Base-by-base conservation (phyloP, 2,329 filamentous ascomycete genomes). In the Apiospora rasikravindrae region DNA sequence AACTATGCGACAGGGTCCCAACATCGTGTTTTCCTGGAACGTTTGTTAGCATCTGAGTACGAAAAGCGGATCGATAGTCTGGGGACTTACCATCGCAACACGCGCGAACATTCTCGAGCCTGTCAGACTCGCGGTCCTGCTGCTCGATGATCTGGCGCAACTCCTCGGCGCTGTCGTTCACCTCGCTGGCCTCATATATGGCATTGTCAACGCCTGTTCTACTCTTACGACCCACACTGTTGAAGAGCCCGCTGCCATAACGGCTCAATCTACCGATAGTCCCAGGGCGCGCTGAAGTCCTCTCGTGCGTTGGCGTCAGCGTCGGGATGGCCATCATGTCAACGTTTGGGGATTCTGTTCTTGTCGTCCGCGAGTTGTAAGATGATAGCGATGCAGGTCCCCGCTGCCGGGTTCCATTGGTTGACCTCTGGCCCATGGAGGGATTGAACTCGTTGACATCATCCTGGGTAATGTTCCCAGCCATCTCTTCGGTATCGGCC, bases 41-140 rank as follows among this genome's bases (percentile, higher is more conserved):
- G 4, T 64, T 64, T n/a, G 33, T 64, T 40, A 64, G 57, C 57
- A 7, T 7, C 1, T 33, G 16, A 64, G 19, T 14, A 40, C 2
- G 22, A 19, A 76, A 82, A 77, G 37, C 42, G 51, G 42, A 61
- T 44, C 37, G 70, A 68, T 72, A 24, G 42, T 67, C 44, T 42
- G 29, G 66, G 71, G 71, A 85, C 92, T 89, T 88, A 96, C 95
- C 96, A 88, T 98, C 96, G 83, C 96, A 99, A 85, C 96, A 99
- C 73, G 96, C 95, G 80, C 96, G 89, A 75, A 99, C 96, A 81
- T 99, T 98, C 86, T 98, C 96, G 78, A 98, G 87, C 74, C 92
- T 88, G 79, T 95, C 93, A 37, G 92, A 87, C 76, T 95, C 93
- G 70, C 90, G 86, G 78, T 96, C 92, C 79, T 95, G 92, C 74